These are phyloP conservation scores for Termitomyces sp. DNA, from an alignment of 768 basidiomycete species.

Conservation along the genomic window DNA sequence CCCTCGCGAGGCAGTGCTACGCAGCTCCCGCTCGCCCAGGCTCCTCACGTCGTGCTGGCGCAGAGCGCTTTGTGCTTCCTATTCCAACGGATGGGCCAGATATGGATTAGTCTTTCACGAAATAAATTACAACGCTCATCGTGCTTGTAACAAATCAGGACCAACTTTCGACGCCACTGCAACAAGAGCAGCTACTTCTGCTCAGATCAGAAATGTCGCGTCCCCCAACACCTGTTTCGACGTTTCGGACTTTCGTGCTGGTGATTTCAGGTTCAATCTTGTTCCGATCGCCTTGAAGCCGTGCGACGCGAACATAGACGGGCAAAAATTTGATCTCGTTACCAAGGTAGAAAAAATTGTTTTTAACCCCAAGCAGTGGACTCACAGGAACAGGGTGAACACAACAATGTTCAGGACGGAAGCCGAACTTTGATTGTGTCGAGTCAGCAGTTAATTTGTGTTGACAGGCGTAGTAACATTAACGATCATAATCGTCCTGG, in stretches of 20 bases:
- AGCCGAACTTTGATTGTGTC: constrained; percentile 25
- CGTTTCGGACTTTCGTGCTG: constrained; percentile 26
- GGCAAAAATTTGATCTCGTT: constrained; percentile 30
- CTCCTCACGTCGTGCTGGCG: constrained; percentile 2
- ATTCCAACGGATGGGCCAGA: constrained; percentile 17
- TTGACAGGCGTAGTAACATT: constrained; percentile 22
- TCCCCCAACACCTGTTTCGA: constrained; percentile 25
- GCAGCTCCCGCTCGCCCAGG: constrained; percentile 3
- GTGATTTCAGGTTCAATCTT: constrained; percentile 28
- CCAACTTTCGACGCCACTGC: constrained; percentile 26
- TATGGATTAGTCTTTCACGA: background rate
- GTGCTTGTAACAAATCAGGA: constrained; percentile 7
- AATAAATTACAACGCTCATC: background rate
- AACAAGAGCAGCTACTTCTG: constrained; percentile 22
- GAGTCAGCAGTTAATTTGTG: constrained; percentile 24
- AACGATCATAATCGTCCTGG: constrained; percentile 23
- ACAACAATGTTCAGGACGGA: constrained; percentile 24
- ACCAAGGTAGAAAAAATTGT: constrained; percentile 16
- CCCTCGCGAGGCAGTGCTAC: constrained; percentile 4
- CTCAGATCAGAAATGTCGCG: constrained; percentile 21
- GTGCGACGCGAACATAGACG: constrained; percentile 22
- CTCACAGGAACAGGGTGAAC: constrained; percentile 17
- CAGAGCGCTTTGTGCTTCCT: constrained; percentile 18
- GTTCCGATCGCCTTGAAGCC: constrained; percentile 23
- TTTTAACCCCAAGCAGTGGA: background rate